phyloP scores from a whole-genome alignment of 2,329 filamentous ascomycete species.

The Purpureocillium lavendulum region DNA sequence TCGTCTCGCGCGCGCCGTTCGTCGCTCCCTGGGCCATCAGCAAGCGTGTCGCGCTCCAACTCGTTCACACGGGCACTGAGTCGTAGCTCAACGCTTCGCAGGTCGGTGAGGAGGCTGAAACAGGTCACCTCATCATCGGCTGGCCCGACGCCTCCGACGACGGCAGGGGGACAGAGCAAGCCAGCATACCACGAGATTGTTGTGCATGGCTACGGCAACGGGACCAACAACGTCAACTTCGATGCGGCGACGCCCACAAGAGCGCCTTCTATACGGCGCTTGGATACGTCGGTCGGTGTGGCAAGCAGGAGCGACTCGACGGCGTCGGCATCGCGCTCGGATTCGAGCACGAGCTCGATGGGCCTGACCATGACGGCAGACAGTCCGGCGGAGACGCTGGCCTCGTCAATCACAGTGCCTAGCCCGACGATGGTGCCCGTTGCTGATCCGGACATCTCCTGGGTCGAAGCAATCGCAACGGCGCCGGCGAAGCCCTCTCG shows the following conservation, averaged over 20 bases:
- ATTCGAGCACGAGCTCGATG: conserved; percentile 12
- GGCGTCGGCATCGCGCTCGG: conserved; percentile 13
- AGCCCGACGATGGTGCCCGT: conserved; percentile 10
- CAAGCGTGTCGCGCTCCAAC: conserved; percentile 15
- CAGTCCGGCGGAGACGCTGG: conserved; percentile 16
- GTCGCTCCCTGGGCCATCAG: background rate
- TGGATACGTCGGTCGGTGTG: too few species aligned
- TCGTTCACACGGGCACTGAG: conserved; percentile 20
- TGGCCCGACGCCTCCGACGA: conserved; percentile 6
- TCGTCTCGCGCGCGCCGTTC: conserved; percentile 2
- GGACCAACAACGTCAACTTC: conserved; percentile 31
- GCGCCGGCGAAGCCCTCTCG: conserved; percentile 11
- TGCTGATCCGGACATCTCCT: background rate
- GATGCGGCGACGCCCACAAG: conserved; percentile 8
- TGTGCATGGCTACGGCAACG: conserved; percentile 45
- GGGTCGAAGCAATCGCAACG: conserved; percentile 7
- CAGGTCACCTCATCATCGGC: conserved; percentile 8
- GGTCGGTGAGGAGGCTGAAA: conserved; percentile 23
- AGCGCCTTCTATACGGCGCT: conserved; percentile 7
- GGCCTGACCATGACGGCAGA: conserved; percentile 14
- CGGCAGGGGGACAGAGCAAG: conserved; percentile 8
- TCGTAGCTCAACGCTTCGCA: conserved; percentile 23
- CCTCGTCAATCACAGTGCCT: conserved; percentile 16
- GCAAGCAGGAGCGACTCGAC: conserved; percentile 14
- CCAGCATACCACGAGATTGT: conserved; percentile 40